These are phyloP conservation scores for Trichoderma polysporum DNA, from an alignment of 2,329 filamentous ascomycete species.

Conservation along the genomic window DNA sequence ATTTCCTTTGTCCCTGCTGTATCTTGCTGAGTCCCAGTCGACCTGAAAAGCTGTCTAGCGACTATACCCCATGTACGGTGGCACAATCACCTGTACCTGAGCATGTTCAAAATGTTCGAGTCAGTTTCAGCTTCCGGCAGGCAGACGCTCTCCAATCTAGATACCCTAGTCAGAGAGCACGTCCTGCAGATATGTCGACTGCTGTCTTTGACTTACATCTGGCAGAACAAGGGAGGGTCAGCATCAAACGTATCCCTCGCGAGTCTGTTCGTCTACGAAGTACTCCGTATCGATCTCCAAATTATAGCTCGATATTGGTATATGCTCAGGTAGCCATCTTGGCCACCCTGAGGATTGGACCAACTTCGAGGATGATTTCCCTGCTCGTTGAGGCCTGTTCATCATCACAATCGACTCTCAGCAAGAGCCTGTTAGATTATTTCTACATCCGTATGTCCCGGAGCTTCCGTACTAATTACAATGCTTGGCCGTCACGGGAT, in stretches of 20 bases:
- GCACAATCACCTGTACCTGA: background rate
- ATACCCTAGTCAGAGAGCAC: background rate
- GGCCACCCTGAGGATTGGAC: background rate
- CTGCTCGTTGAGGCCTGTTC: background rate
- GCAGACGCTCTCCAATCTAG: background rate
- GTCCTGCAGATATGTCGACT: background rate
- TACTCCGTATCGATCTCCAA: background rate
- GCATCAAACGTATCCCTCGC: background rate
- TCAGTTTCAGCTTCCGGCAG: background rate
- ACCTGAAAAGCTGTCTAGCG: background rate
- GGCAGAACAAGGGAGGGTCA: background rate
- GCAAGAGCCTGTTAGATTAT: background rate
- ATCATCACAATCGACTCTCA: background rate
- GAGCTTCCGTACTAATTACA: background rate
- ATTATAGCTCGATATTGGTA: background rate
- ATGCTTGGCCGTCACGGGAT: background rate
- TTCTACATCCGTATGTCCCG: background rate
- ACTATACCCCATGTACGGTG: background rate
- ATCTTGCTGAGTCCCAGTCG: background rate
- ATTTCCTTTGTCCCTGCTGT: background rate
- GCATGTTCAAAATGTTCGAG: background rate
- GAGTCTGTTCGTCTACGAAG: background rate
- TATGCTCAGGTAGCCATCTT: background rate
- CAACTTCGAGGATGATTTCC: background rate
- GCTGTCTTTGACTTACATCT: background rate